These are phyloP conservation scores for Leucogyrophana mollusca DNA, from an alignment of 768 basidiomycete species.

Conservation along the genomic window DNA sequence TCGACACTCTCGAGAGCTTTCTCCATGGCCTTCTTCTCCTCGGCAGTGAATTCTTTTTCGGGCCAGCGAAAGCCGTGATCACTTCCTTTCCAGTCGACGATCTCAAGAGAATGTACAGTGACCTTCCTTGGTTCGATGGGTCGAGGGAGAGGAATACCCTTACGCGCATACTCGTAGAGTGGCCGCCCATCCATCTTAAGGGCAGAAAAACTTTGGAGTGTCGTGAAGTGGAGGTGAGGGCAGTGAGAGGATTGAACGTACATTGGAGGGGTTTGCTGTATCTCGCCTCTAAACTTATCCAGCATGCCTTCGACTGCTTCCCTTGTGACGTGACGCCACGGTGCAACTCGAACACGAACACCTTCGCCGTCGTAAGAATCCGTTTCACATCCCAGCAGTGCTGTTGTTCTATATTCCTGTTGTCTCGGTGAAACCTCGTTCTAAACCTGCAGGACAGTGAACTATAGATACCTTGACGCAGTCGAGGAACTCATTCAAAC, in stretches of 20 bases:
- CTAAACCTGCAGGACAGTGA: not conserved
- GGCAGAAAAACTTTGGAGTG: constrained; percentile 79
- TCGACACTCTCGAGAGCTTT: constrained; percentile 57
- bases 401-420: constrained; percentile 91
- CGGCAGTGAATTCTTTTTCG: constrained; percentile 59
- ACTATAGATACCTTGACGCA: constrained; percentile 72
- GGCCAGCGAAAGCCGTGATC: constrained; percentile 83
- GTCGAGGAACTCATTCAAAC: constrained; percentile 75
- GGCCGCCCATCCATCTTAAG: constrained; percentile 98
- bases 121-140: constrained; percentile 89
- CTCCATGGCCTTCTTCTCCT: constrained; percentile 70
- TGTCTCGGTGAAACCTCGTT: constrained; percentile 15
- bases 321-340: constrained; percentile 82
- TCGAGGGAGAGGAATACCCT: constrained; percentile 86
- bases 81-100: constrained; percentile 74
- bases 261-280: constrained; percentile 92
- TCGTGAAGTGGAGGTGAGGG: not conserved
- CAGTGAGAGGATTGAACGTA: constrained; percentile 32
- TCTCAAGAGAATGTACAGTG: constrained; percentile 76
- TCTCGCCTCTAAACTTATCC: constrained; percentile 78
- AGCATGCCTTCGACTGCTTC: constrained; percentile 72
- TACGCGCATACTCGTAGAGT: constrained; percentile 92
- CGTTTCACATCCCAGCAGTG: constrained; percentile 90
- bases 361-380: constrained; percentile 95
- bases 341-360: constrained; percentile 68